A percentile compares a stretch with the other conserved stretches of the same genome.
Conservation (phyloP, 768 basidiomycete species). For the Mycena chlorophos region DNA sequence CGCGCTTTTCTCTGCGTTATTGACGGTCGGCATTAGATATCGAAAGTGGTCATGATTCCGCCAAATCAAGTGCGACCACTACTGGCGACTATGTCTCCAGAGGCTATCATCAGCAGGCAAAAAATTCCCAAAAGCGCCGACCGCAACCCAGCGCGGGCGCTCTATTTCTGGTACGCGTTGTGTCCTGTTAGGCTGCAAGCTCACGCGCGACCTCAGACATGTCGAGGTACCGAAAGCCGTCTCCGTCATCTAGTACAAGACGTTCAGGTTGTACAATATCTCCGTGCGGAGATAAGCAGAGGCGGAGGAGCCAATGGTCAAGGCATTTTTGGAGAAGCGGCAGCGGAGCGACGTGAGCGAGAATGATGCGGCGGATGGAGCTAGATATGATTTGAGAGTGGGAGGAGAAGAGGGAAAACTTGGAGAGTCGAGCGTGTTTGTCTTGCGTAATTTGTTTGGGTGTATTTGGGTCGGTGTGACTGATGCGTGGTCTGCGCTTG, state of each 20-base stretch:
- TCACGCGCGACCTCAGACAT: slow-evolving; percentile 60
- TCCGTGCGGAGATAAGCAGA: slow-evolving; percentile 72
- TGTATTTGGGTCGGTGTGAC: slow-evolving; percentile 38
- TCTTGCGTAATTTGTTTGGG: slow-evolving; percentile 83
- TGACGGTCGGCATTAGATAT: slow-evolving; percentile 57
- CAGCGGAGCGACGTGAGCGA: slow-evolving; percentile 83
- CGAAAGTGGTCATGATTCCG: slow-evolving; percentile 91
- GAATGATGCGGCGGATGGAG: slow-evolving; percentile 75
- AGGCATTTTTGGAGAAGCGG: slow-evolving; percentile 76
- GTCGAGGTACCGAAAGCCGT: slow-evolving; percentile 86
- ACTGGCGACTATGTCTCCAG: slow-evolving; percentile 73
- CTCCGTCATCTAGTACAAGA: slow-evolving; percentile 66
- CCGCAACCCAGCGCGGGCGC: slow-evolving; percentile 83
- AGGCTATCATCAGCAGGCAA: slow-evolving; percentile 86
- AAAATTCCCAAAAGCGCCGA: slow-evolving; percentile 91
- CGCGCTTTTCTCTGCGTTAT: not conserved
- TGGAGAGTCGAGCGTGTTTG: slow-evolving; percentile 89
- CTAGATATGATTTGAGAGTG: slow-evolving; percentile 71
- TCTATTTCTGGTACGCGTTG: slow-evolving; percentile 79
- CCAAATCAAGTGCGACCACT: slow-evolving; percentile 83
- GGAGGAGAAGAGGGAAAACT: slow-evolving; percentile 70
- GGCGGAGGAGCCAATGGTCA: slow-evolving; percentile 61
- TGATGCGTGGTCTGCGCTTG: slow-evolving; percentile 17
- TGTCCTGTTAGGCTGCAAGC: not conserved
- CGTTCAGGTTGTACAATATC: slow-evolving; percentile 93